These are phyloP conservation scores for Monosporascus sp. DNA, from an alignment of 2,329 filamentous ascomycete species.

Conservation along the genomic window DNA sequence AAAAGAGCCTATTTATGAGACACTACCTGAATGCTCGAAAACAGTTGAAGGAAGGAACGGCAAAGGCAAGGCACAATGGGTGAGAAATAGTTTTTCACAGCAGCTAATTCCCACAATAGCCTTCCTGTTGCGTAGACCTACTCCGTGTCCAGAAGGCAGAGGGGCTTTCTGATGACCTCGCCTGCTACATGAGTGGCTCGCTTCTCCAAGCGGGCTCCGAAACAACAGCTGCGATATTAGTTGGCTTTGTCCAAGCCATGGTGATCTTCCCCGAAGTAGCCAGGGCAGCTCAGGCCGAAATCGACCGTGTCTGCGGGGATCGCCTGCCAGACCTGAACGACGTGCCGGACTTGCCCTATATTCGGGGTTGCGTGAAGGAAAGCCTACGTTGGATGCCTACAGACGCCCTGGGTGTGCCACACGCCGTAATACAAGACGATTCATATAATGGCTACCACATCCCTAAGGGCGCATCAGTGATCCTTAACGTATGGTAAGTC, in stretches of 20 bases:
- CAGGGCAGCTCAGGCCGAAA: slow-evolving; percentile 43
- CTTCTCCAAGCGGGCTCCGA: slow-evolving; percentile 30
- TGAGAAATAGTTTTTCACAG: too few relatives aligned
- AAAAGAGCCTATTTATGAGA: slow-evolving; percentile 35
- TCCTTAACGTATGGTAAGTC: background rate
- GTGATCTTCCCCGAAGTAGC: slow-evolving; percentile 43
- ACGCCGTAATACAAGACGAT: background rate
- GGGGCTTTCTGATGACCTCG: slow-evolving; percentile 29
- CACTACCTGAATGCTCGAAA: slow-evolving; percentile 37
- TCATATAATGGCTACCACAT: background rate
- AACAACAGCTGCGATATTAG: slow-evolving; percentile 39
- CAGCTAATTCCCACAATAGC: slow-evolving; percentile 8
- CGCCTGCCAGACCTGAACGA: slow-evolving; percentile 42
- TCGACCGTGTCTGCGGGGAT: slow-evolving; percentile 47
- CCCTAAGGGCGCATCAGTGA: background rate
- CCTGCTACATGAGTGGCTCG: slow-evolving; percentile 27
- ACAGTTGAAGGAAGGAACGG: slow-evolving; percentile 22
- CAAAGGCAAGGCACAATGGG: slow-evolving; percentile 10
- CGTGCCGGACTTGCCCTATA: slow-evolving; percentile 40
- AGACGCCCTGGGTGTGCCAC: background rate
- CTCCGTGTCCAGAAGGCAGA: slow-evolving; percentile 25
- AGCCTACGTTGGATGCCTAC: slow-evolving; percentile 45
- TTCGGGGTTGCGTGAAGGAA: slow-evolving; percentile 49
- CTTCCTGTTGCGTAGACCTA: slow-evolving; percentile 21
- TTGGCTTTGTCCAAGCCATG: slow-evolving; percentile 44